phyloP scores from a whole-genome alignment of 2,329 filamentous ascomycete genomes.

The Nectriaceae sp. region DNA sequence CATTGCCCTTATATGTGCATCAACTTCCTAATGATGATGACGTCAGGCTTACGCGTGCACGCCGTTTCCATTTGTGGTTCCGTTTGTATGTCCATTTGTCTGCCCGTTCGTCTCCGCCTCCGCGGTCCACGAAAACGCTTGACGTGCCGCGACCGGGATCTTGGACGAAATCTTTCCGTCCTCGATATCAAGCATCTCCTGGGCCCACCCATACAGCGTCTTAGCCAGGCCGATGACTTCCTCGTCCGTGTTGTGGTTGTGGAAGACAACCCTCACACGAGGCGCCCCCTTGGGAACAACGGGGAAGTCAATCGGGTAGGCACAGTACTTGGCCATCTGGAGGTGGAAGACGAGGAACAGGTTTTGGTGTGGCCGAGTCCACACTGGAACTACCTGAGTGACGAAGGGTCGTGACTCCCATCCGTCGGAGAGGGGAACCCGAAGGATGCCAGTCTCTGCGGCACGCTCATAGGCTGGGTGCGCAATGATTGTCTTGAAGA shows the following conservation, averaged over 20 bases:
- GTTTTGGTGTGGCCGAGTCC: conserved; percentile 19
- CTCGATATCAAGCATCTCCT: conserved; percentile 11
- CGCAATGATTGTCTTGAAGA: conserved; percentile 25
- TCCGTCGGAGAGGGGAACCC: conserved; percentile 28
- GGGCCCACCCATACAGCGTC: conserved; percentile 6
- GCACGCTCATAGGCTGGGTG: conserved; percentile 26
- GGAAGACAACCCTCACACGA: conserved; percentile 10
- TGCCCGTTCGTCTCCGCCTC: conserved; percentile 7
- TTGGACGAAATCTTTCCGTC: conserved; percentile 9
- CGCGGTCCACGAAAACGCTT: conserved; percentile 11
- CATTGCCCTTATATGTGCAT: too few relatives aligned
- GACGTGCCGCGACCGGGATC: conserved; percentile 10
- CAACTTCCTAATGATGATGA: too few relatives aligned
- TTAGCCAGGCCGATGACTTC: conserved; percentile 4
- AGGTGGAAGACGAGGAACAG: conserved; percentile 13
- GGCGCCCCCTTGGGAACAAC: conserved; percentile 11
- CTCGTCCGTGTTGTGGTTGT: conserved; percentile 11
- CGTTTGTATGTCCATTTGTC: conserved; percentile 1
- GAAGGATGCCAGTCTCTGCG: conserved; percentile 27
- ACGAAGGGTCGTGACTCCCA: conserved; percentile 24
- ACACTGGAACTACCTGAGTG: conserved; percentile 33
- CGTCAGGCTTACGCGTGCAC: too few relatives aligned
- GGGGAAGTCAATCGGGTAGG: conserved; percentile 11
- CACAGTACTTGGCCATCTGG: conserved; percentile 8
- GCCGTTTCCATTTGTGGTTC: too few relatives aligned